Percentiles rank a stretch among this genome's conserved stretches.
Evolutionary conservation across 257 asterid genomes (phyloP).

Genomic region (Phtheirospermum japonicum): DNA sequence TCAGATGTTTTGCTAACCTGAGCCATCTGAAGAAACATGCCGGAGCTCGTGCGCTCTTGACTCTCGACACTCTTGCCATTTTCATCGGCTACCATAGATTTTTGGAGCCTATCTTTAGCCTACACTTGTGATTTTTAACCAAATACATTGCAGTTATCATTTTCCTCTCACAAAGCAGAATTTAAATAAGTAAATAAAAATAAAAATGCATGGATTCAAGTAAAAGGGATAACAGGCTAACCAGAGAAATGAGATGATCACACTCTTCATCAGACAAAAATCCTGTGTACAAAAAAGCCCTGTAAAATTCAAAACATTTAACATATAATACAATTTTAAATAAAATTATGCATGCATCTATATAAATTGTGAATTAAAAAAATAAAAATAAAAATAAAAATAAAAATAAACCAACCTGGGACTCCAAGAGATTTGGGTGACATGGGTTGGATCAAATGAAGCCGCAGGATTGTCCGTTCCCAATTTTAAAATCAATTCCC

Average conservation of each 20-base stretch:
- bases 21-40: conserved; percentile 52
- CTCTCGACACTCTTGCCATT: conserved; percentile 73
- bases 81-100: conserved; percentile 77
- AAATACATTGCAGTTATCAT: not conserved
- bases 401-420: conserved; percentile 47
- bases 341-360: not conserved
- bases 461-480: conserved; percentile 32
- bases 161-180: no score
- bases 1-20: conserved; percentile 44
- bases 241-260: conserved; percentile 64
- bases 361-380: no score
- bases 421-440: conserved; percentile 63
- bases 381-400: not conserved
- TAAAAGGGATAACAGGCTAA: conserved; percentile 26
- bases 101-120: conserved; percentile 72
- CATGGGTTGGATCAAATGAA: conserved; percentile 57
- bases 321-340: not conserved
- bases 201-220: not conserved
- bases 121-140: conserved; percentile 8
- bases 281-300: conserved; percentile 59
- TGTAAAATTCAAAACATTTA: conserved; percentile 28
- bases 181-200: not conserved
- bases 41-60: conserved; percentile 75
- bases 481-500: conserved; percentile 35
- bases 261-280: conserved; percentile 65